phyloP scores from a whole-genome alignment of 306 rosid genomes.

The Alnus rubra region DNA sequence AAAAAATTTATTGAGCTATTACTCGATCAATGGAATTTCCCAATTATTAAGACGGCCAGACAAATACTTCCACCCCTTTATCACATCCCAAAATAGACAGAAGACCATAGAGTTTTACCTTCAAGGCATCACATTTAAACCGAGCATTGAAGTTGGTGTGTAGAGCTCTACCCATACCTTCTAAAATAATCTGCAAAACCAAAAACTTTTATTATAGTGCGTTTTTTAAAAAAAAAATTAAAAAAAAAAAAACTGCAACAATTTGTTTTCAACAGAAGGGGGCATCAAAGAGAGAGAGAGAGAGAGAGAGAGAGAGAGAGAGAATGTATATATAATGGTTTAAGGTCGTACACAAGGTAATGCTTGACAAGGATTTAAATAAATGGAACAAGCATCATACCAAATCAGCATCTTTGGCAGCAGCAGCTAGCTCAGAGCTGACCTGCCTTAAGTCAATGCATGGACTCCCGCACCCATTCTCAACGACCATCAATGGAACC shows the following conservation, averaged over 20 bases:
- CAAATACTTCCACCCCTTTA: slow-evolving; percentile 1
- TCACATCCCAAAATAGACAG: neutral
- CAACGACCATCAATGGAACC: slow-evolving; percentile 89
- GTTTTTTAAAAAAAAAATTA: neutral
- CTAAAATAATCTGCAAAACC: slow-evolving; percentile 80
- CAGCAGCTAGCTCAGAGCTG: slow-evolving; percentile 97
- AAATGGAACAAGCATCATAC: slow-evolving; percentile 46
- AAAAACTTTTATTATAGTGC: slow-evolving; percentile 31
- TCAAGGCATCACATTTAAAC: slow-evolving; percentile 86
- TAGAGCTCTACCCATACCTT: slow-evolving; percentile 96
- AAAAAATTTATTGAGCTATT: slow-evolving; percentile 2
- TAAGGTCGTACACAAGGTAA: neutral
- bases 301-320: neutral
- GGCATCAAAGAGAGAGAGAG: neutral
- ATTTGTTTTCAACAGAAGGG: neutral
- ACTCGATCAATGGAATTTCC: neutral
- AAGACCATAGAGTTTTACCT: slow-evolving; percentile 49
- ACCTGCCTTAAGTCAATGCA: slow-evolving; percentile 97
- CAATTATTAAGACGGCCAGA: neutral
- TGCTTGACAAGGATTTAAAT: neutral
- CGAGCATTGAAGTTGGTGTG: slow-evolving; percentile 91
- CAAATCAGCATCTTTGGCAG: slow-evolving; percentile 93
- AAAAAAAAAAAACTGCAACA: neutral
- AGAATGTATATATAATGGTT: neutral
- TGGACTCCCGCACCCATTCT: slow-evolving; percentile 97